A percentile compares a stretch with the other conserved stretches of the same genome.
Conservation (phyloP, 2,329 filamentous ascomycete genomes). For the Cladophialophora yegresii region DNA sequence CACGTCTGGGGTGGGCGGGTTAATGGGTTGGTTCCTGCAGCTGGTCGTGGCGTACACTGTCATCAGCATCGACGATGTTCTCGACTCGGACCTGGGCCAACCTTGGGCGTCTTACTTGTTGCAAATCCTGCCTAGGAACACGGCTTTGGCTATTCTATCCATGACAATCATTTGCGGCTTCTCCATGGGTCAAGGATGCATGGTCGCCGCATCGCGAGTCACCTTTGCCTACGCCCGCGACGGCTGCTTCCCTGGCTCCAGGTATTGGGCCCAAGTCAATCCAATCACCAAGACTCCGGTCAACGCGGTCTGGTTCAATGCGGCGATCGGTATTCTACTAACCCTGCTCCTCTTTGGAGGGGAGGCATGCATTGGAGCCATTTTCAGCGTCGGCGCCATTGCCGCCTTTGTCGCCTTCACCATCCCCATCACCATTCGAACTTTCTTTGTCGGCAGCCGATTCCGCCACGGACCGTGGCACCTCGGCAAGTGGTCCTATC, state of each 20-base stretch:
- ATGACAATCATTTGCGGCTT: constrained; percentile 70
- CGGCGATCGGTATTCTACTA: constrained; percentile 59
- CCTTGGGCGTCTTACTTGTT: constrained; percentile 71
- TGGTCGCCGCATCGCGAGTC: constrained; percentile 66
- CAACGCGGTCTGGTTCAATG: constrained; percentile 70
- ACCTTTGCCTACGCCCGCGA: constrained; percentile 74
- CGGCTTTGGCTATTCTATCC: constrained; percentile 63
- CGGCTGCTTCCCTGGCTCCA: constrained; percentile 65
- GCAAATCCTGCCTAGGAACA: constrained; percentile 63
- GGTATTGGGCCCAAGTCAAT: constrained; percentile 63
- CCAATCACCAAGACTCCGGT: constrained; percentile 64
- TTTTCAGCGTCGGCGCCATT: constrained; percentile 71
- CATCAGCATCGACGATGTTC: constrained; percentile 60
- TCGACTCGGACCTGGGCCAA: constrained; percentile 65
- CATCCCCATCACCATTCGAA: constrained; percentile 48
- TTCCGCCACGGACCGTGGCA: constrained; percentile 71
- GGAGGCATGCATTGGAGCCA: constrained; percentile 62
- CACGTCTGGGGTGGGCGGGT: constrained; percentile 65
- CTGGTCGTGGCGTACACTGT: constrained; percentile 73
- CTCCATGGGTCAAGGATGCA: constrained; percentile 72
- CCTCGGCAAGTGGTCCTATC: constrained; percentile 60
- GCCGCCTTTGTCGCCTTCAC: constrained; percentile 61
- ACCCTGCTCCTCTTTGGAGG: constrained; percentile 68
- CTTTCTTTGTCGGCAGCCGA: constrained; percentile 58
- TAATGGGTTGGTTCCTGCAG: constrained; percentile 73